phyloP scores from a whole-genome alignment of 73 alveolate species.

The Blepharisma stoltei region DNA sequence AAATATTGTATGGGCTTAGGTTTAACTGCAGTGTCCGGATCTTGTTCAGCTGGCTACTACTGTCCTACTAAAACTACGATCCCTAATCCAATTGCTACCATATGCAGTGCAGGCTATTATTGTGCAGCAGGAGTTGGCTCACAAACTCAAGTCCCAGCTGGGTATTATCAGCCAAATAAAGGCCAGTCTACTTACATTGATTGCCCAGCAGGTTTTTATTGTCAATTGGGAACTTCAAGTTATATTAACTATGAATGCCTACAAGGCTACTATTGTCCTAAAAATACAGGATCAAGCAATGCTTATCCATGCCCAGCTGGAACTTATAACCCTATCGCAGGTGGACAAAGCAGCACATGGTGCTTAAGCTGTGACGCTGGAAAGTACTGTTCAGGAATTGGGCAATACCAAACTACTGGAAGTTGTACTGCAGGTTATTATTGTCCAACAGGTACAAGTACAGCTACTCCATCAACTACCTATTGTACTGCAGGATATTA shows the following conservation, averaged over 20 bases:
- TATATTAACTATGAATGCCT: conserved; percentile 37
- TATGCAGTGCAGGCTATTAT: conserved; percentile 1
- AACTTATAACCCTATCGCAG: conserved; percentile 37
- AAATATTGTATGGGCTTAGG: conserved; percentile 37
- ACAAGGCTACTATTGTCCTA: conserved; percentile 43
- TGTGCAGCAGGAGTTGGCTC: conserved; percentile 7
- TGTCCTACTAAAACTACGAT: conserved; percentile 20
- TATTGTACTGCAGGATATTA: conserved; percentile 45
- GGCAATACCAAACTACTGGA: conserved; percentile 38
- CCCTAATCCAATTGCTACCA: neutral
- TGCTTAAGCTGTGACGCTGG: conserved; percentile 60
- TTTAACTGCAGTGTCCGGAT: conserved; percentile 37
- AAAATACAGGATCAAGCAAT: neutral
- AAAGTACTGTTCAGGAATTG: conserved; percentile 42
- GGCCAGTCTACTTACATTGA: conserved; percentile 37
- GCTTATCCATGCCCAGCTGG: conserved; percentile 39
- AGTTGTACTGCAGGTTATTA: conserved; percentile 54
- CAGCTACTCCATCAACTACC: conserved; percentile 42
- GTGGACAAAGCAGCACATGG: conserved; percentile 35
- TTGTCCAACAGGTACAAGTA: conserved; percentile 43
- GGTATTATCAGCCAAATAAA: conserved; percentile 35
- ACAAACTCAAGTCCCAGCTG: conserved; percentile 36
- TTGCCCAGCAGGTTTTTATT: conserved; percentile 45
- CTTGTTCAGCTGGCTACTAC: conserved; percentile 51
- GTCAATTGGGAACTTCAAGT: conserved; percentile 29